Percentiles rank a stretch among this genome's conserved stretches.
Conservation (phyloP, 1,284 basidiomycete genomes). For the Boletus hoseneyae region DNA sequence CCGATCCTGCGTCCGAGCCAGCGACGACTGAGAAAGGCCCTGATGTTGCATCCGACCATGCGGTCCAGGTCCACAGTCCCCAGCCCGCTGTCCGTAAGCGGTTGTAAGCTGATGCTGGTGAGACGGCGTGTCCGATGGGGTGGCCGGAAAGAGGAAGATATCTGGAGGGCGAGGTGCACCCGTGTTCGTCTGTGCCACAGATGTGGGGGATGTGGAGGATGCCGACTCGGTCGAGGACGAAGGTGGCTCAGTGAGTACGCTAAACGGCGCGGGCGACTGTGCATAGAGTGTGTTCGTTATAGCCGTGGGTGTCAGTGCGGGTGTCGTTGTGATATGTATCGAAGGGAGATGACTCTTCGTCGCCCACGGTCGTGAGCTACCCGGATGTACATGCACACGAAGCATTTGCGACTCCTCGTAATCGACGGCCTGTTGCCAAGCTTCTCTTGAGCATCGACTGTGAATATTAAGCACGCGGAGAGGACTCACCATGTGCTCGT, state of each 20-base stretch:
- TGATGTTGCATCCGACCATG: slow-evolving; percentile 9
- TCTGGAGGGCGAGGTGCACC: slow-evolving; percentile 20
- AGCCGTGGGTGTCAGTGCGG: background rate
- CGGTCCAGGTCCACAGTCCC: background rate
- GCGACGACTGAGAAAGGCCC: background rate
- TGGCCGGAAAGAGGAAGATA: slow-evolving; percentile 29
- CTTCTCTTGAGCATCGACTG: slow-evolving; percentile 13
- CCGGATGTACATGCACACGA: slow-evolving; percentile 13
- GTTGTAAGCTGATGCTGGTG: slow-evolving; percentile 10
- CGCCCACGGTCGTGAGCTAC: slow-evolving; percentile 17
- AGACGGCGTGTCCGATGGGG: slow-evolving; percentile 24
- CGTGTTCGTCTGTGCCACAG: slow-evolving; percentile 7
- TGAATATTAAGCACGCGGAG: background rate
- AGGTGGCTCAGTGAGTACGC: slow-evolving; percentile 28
- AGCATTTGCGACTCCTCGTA: slow-evolving; percentile 17
- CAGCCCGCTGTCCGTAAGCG: slow-evolving; percentile 1
- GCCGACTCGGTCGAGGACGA: slow-evolving; percentile 20
- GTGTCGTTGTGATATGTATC: slow-evolving; percentile 30
- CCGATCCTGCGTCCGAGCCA: slow-evolving; percentile 16
- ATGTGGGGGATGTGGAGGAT: slow-evolving; percentile 16
- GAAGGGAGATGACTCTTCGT: slow-evolving; percentile 18
- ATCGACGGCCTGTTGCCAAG: slow-evolving; percentile 22
- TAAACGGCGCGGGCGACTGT: slow-evolving; percentile 28
- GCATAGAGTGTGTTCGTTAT: slow-evolving; percentile 1
- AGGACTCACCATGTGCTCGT: slow-evolving; percentile 28